Conservation (phyloP, 108 stramenopile genomes). For the Cyclostephanos invisitatus region DNA sequence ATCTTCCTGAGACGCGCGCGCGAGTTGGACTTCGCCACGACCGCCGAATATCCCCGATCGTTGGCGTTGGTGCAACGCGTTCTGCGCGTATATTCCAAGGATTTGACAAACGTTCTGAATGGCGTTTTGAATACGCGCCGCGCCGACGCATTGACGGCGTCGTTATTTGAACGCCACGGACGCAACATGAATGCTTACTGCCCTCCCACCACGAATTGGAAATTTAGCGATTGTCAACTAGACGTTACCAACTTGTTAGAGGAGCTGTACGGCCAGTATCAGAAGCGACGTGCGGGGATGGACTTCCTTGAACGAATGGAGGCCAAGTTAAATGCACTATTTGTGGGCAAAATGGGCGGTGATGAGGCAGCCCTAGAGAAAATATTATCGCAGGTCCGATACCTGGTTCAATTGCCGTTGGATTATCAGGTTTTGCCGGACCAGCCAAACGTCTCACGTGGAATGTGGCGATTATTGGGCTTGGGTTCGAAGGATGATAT, state of each 20-base stretch:
- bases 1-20: conserved; percentile 86
- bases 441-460: conserved; percentile 1
- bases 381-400: conserved; percentile 54
- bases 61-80: conserved; percentile 66
- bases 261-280: conserved; percentile 78
- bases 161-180: conserved; percentile 57
- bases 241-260: conserved; percentile 81
- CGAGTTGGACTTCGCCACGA: conserved; percentile 85
- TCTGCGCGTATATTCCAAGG: conserved; percentile 70
- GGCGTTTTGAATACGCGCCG: conserved; percentile 40
- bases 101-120: conserved; percentile 69
- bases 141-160: conserved; percentile 29
- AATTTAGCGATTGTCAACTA: conserved; percentile 59
- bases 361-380: conserved; percentile 61
- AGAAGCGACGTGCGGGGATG: conserved; percentile 57
- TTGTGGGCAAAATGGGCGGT: conserved; percentile 49
- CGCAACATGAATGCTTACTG: conserved; percentile 58
- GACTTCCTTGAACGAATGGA: conserved; percentile 66
- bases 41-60: conserved; percentile 50
- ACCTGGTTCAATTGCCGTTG: conserved; percentile 62
- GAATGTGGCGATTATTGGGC: conserved; percentile 19
- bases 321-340: conserved; percentile 50
- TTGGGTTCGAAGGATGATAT: conserved; percentile 11
- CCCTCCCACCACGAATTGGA: conserved; percentile 55
- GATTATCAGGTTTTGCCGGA: conserved; percentile 59